A percentile compares a stretch with the other conserved stretches of the same genome.
These are phyloP conservation scores for Auriculariales sp. DNA, from an alignment of 768 basidiomycete genomes.

Conservation along the genomic window DNA sequence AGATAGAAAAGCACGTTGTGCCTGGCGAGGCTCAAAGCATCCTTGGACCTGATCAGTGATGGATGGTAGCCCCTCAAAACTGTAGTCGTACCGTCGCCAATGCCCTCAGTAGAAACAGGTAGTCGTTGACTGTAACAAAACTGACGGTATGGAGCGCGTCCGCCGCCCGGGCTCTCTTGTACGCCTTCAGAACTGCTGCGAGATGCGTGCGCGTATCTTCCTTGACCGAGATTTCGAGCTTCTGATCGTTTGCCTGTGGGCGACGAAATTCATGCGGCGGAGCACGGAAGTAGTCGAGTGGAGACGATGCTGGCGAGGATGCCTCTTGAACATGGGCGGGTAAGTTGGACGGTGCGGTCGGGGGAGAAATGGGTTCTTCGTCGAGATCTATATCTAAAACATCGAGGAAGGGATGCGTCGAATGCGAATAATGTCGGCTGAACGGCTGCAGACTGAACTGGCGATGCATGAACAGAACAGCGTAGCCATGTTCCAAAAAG, in stretches of 20 bases:
- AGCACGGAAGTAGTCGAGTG: too few species aligned
- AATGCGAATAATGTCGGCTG: conserved; percentile 95
- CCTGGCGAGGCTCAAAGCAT: conserved; percentile 47
- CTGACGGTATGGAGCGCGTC: conserved; percentile 73
- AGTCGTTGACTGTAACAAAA: conserved; percentile 92
- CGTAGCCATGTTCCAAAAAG: conserved; percentile 86
- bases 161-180: conserved; percentile 63
- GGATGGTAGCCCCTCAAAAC: too few species aligned
- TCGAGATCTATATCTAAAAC: conserved; percentile 56
- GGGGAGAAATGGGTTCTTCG: conserved; percentile 2
- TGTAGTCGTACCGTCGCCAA: too few species aligned
- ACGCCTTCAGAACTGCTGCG: conserved; percentile 55
- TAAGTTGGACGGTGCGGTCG: too few species aligned
- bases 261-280: neutral
- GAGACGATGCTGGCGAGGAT: too few species aligned
- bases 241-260: neutral
- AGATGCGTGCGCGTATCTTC: conserved; percentile 50
- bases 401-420: conserved; percentile 94
- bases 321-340: too few species aligned
- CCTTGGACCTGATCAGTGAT: too few species aligned
- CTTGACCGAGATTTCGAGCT: conserved; percentile 46
- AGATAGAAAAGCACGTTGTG: conserved; percentile 84
- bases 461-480: conserved; percentile 97
- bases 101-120: conserved; percentile 80
- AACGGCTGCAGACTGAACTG: conserved; percentile 97